Conservation (phyloP, 768 basidiomycete species). For the Hericium alpestre region DNA sequence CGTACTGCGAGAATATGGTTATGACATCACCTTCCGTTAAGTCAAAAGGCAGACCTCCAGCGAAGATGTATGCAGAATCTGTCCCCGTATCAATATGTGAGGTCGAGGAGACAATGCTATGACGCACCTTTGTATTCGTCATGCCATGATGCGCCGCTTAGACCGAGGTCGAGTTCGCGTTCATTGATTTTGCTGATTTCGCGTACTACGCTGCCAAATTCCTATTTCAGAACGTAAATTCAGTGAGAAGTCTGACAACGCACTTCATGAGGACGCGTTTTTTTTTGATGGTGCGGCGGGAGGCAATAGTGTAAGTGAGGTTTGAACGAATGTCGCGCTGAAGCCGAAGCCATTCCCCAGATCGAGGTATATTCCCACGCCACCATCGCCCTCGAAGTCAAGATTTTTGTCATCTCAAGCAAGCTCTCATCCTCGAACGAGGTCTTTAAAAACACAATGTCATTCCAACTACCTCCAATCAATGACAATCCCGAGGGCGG, state of each 20-base stretch:
- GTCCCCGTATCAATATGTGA: not conserved
- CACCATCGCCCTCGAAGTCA: not conserved
- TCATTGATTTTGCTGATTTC: constrained; percentile 94
- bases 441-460: constrained; percentile 39
- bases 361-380: constrained; percentile 10
- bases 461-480: constrained; percentile 79
- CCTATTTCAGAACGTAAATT: constrained; percentile 7
- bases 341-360: not conserved
- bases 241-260: constrained; percentile 17
- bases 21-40: constrained; percentile 97
- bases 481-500: constrained; percentile 89
- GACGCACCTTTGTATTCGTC: constrained; percentile 80
- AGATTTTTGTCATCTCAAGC: not conserved
- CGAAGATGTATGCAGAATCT: constrained; percentile 94
- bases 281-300: not conserved
- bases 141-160: constrained; percentile 76
- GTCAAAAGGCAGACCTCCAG: constrained; percentile 80
- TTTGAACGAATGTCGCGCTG: not conserved
- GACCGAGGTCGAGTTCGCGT: constrained; percentile 72
- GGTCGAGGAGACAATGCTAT: too few species aligned
- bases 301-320: not conserved
- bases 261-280: constrained; percentile 54
- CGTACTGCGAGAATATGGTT: constrained; percentile 94
- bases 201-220: constrained; percentile 60
- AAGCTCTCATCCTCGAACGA: not conserved